Base-by-base conservation (phyloP, 2,329 filamentous ascomycete genomes). In the Sporothrix pallida region DNA sequence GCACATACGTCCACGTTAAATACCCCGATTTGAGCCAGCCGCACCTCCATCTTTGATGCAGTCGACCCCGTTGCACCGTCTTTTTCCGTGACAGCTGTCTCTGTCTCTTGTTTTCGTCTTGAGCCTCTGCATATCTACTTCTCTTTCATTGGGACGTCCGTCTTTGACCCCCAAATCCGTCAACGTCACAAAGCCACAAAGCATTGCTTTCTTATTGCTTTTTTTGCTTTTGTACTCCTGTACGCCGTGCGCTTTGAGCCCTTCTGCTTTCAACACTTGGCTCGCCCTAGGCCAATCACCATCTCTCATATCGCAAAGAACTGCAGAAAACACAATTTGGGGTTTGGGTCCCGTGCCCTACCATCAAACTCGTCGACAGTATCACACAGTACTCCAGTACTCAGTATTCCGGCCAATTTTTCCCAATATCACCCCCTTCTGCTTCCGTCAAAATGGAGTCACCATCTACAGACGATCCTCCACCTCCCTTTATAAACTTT, bases 401-500 rank as follows among this genome's bases (percentile, higher is more conserved):
- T 44, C 17, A 44, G 17, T 63, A 20, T n/a, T 7, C 15, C 17
- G 15, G 31, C 31, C 31, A 37, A 37, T 37, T 37, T 37, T 37
- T 37, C 23, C 23, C 23, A 37, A 37, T 37, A 37, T 44, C 31
- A 20, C 5, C 23, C 20, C 26, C 44, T 37, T 46, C 15, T 23
- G 1, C 44, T 23, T 44, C 31, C 3, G 31, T 37, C 65, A 56
- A 20, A 37, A 76, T 75, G 75, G 74, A 76, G 17, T 31, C 68
- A 4, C 48, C 58, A 26, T 72, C 74, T 46, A 26, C 62, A 17
- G 76, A 77, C 68, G 76, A 77, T 44, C 75, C 76, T 44, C 77
- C 76, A 23, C 75, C 76, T 37, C 67, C 75, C 9, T 75, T 71
- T 37, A 50, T 76, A 60, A 74, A 73, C 56, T 76, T 76, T 71